phyloP scores from a whole-genome alignment of 345 rosid species.

The Eucalyptus polybractea region DNA sequence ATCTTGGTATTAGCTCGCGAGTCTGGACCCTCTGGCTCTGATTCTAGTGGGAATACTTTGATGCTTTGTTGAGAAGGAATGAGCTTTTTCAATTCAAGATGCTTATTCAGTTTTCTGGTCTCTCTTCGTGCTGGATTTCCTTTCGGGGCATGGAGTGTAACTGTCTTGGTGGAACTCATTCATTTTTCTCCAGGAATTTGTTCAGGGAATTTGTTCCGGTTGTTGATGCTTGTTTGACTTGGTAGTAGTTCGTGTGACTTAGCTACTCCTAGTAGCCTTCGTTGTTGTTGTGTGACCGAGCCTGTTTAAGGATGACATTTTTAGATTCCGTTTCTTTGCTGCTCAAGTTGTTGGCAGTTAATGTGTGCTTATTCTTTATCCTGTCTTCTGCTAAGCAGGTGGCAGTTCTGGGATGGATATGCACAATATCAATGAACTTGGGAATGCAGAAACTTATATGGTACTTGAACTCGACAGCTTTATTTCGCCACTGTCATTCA shows the following conservation, averaged over 20 bases:
- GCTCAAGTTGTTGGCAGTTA: background rate
- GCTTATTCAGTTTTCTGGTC: background rate
- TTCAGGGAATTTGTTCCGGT: background rate
- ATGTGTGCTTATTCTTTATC: background rate
- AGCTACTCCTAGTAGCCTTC: background rate
- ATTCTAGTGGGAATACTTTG: background rate
- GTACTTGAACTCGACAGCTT: background rate
- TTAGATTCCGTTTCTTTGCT: background rate
- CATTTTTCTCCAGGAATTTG: background rate
- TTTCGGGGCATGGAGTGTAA: background rate
- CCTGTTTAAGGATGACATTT: background rate
- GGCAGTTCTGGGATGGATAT: constrained; percentile 30
- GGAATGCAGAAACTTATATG: constrained; percentile 21
- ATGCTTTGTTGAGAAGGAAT: background rate
- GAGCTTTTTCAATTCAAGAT: background rate
- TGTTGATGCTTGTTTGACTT: background rate
- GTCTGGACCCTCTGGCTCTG: background rate
- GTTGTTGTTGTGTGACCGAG: background rate
- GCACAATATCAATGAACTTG: constrained; percentile 13
- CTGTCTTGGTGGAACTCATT: background rate
- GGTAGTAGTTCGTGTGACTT: background rate
- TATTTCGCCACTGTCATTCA: background rate
- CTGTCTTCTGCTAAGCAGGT: background rate
- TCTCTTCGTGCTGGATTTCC: background rate
- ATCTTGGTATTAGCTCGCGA: background rate